Percentiles rank a stretch among this genome's conserved stretches.
These are phyloP conservation scores for Fusarium brachygibbosum DNA, from an alignment of 2,329 filamentous ascomycete species.

Conservation along the genomic window DNA sequence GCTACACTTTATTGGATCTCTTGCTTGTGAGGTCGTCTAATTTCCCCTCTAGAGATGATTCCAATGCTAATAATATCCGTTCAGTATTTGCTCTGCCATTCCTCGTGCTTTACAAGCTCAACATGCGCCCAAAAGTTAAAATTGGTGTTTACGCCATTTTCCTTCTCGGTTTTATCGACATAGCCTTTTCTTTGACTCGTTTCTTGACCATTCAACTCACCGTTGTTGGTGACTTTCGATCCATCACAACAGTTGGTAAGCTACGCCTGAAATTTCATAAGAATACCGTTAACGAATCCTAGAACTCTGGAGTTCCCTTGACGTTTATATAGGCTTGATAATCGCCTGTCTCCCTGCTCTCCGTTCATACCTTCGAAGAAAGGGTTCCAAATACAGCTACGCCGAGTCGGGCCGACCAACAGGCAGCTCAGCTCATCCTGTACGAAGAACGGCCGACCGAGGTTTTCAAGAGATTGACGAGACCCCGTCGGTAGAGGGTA, in stretches of 20 bases:
- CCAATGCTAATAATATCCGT: not conserved
- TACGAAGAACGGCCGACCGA: constrained; percentile 3
- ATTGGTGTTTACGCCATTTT: constrained; percentile 38
- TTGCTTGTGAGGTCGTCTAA: constrained; percentile 5
- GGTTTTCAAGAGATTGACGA: constrained; percentile 42
- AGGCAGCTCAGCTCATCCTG: constrained; percentile 12
- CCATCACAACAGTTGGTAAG: constrained; percentile 39
- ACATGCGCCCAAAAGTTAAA: constrained; percentile 29
- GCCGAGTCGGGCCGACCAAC: constrained; percentile 14
- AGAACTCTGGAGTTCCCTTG: constrained; percentile 42
- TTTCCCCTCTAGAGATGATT: rapidly evolving
- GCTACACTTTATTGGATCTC: constrained; percentile 28
- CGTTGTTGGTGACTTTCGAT: constrained; percentile 7
- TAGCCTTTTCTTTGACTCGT: constrained; percentile 39
- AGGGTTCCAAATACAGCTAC: constrained; percentile 20
- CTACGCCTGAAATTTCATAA: rapidly evolving
- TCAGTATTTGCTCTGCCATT: constrained; percentile 30
- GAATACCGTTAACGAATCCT: not conserved
- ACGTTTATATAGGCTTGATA: constrained; percentile 37
- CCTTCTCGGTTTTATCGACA: constrained; percentile 37
- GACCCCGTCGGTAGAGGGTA: constrained; percentile 8
- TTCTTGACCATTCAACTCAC: constrained; percentile 34
- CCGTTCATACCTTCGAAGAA: constrained; percentile 34
- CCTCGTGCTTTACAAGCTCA: constrained; percentile 27
- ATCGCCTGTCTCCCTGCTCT: constrained; percentile 43